phyloP scores from a whole-genome alignment of 345 rosid genomes.

The Syzygium oleosum region DNA sequence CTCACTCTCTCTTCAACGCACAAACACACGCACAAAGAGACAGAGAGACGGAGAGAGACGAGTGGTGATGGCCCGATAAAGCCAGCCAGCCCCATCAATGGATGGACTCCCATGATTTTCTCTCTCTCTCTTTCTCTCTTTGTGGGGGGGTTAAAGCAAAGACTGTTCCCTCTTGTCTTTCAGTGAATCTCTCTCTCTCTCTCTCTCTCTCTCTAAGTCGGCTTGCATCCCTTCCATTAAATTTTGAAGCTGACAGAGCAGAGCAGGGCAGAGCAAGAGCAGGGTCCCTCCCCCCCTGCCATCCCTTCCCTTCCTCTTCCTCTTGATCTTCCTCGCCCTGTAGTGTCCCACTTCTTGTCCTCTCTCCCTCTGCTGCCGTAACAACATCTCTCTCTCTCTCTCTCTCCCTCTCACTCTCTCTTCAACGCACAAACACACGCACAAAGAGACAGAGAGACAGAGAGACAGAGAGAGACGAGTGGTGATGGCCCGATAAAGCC shows the following conservation, averaged over 20 bases:
- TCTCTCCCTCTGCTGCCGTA: background rate
- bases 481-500: background rate
- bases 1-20: background rate
- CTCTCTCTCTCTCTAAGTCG: background rate
- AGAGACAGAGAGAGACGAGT: background rate
- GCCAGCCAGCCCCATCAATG: background rate
- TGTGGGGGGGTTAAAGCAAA: background rate
- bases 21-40: background rate
- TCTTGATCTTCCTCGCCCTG: background rate
- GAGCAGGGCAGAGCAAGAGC: background rate
- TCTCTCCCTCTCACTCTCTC: background rate
- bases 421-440: background rate
- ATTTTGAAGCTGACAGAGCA: background rate
- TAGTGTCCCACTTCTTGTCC: background rate
- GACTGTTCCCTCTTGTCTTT: background rate
- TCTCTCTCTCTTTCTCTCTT: background rate
- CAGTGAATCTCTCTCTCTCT: background rate
- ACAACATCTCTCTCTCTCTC: background rate
- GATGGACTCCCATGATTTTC: background rate
- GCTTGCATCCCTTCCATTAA: background rate
- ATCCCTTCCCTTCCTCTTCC: background rate
- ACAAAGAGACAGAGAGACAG: background rate
- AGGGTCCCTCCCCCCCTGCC: background rate
- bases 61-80: background rate
- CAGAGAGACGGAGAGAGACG: background rate